Conservation (phyloP, 164 flowering plant species). For the Tetrastigma voinierianum region DNA sequence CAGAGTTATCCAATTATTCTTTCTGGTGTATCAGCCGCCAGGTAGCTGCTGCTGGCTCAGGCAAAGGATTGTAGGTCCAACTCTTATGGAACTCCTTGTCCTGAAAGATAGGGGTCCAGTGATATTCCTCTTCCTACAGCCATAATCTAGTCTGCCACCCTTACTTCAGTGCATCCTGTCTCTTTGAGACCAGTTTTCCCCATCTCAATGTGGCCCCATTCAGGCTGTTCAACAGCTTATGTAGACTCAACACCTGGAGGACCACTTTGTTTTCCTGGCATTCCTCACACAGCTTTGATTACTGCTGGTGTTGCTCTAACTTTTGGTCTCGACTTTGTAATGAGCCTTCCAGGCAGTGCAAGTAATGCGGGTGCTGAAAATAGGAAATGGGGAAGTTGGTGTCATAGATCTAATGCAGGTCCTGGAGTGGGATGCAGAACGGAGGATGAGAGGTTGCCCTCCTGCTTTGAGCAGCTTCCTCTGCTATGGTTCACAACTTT, state of each 20-base stretch:
- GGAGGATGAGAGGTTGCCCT: slow-evolving; percentile 58
- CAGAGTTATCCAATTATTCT: slow-evolving; percentile 45
- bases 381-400: slow-evolving; percentile 68
- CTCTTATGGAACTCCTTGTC: slow-evolving; percentile 44
- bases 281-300: slow-evolving; percentile 51
- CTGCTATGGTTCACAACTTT: slow-evolving; percentile 53
- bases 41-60: slow-evolving; percentile 39
- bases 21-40: no score
- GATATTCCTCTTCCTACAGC: slow-evolving; percentile 69
- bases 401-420: slow-evolving; percentile 83
- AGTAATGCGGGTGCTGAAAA: slow-evolving; percentile 38
- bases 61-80: slow-evolving; percentile 54
- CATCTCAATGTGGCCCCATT: slow-evolving; percentile 57
- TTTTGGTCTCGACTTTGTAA: no score
- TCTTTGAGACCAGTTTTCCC: slow-evolving; percentile 64
- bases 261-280: slow-evolving; percentile 46
- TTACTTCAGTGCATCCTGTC: slow-evolving; percentile 65
- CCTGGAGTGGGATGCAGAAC: slow-evolving; percentile 72
- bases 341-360: slow-evolving; percentile 48
- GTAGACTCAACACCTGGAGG: slow-evolving; percentile 63
- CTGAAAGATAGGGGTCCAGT: slow-evolving; percentile 70
- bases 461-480: slow-evolving; percentile 42
- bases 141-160: no score
- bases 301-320: slow-evolving; percentile 48
- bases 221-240: slow-evolving; percentile 54